These are phyloP conservation scores for Pyrenophora tritici-repentis DNA, from an alignment of 2,329 filamentous ascomycete species.

Conservation along the genomic window DNA sequence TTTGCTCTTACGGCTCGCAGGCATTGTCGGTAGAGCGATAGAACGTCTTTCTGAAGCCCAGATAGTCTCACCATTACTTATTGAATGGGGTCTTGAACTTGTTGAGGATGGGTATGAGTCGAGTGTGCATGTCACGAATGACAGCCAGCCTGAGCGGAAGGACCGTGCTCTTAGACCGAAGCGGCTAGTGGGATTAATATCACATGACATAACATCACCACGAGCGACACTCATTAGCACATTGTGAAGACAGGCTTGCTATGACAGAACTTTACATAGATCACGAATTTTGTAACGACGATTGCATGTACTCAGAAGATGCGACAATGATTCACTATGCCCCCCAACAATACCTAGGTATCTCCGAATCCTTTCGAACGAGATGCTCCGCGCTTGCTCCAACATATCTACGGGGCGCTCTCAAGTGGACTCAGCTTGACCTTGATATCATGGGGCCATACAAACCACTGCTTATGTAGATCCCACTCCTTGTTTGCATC, in stretches of 20 bases:
- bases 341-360: too few species aligned
- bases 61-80: conserved; percentile 63
- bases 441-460: conserved; percentile 44
- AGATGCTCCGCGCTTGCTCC: too few species aligned
- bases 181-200: conserved; percentile 10
- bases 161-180: conserved; percentile 4
- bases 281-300: too few species aligned
- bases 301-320: too few species aligned
- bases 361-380: too few species aligned
- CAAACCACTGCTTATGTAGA: conserved; percentile 50
- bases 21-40: conserved; percentile 84
- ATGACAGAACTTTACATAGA: too few species aligned
- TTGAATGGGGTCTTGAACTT: neutral
- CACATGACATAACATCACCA: neutral
- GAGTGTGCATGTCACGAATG: neutral
- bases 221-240: too few species aligned
- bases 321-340: too few species aligned
- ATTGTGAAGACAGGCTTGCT: too few species aligned
- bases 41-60: conserved; percentile 87
- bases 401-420: neutral
- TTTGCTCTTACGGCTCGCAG: conserved; percentile 82
- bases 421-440: conserved; percentile 28
- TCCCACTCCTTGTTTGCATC: conserved; percentile 47
- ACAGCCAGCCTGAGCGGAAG: neutral
- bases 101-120: neutral